phyloP scores from a whole-genome alignment of 2,329 filamentous ascomycete species.

The Lasiodiplodia sp. region DNA sequence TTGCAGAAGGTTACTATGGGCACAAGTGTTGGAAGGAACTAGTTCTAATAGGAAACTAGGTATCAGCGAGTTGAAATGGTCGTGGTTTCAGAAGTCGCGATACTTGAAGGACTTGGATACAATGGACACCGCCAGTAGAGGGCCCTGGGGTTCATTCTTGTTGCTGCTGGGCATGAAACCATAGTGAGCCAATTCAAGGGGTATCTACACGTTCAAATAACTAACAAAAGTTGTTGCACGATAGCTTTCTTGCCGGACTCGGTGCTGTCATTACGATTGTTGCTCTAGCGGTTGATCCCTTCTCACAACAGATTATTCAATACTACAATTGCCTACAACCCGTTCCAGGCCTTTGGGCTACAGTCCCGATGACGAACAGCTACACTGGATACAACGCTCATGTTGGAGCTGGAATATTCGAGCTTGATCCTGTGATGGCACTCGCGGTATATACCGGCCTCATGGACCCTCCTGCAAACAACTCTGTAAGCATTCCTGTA shows the following conservation, averaged over 20 bases:
- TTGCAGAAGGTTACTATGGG: neutral
- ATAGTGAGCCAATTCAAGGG: neutral
- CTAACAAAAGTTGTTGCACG: neutral
- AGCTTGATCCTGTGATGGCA: neutral
- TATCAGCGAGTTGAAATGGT: conserved; percentile 9
- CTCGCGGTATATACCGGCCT: conserved; percentile 1
- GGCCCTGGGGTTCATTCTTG: neutral
- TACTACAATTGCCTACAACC: neutral
- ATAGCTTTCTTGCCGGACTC: neutral
- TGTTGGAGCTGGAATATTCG: no score
- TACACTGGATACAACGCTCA: neutral
- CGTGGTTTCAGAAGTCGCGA: neutral
- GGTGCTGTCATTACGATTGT: neutral
- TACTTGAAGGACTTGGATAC: neutral
- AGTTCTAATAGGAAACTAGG: neutral
- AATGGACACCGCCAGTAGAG: neutral
- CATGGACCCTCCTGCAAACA: conserved; percentile 3
- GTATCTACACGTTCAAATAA: neutral
- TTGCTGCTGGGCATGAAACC: conserved; percentile 1
- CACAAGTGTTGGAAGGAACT: neutral
- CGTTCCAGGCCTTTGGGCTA: neutral
- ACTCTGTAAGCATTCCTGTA: neutral
- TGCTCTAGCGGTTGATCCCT: neutral
- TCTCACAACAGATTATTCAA: conserved; percentile 2
- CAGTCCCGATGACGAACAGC: neutral